Percentiles rank a stretch among this genome's conserved stretches.
Conservation (phyloP, 225 moss, liverwort and hornwort genomes). For the Antitrichia curtipendula region DNA sequence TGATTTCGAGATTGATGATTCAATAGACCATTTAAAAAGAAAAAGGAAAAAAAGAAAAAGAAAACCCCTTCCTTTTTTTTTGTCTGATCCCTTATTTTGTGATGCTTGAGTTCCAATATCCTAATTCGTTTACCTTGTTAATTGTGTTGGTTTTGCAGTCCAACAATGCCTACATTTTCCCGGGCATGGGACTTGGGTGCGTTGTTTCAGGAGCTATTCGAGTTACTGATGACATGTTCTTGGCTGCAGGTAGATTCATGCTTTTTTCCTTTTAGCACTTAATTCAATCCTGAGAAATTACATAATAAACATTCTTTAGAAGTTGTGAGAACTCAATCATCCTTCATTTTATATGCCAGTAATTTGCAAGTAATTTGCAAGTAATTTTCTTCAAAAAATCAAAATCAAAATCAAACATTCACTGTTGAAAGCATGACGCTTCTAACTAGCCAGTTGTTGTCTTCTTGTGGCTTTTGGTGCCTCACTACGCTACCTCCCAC, state of each 20-base stretch:
- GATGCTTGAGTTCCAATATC: background rate
- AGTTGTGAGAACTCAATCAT: background rate
- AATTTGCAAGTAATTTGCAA: background rate
- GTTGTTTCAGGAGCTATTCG: conserved; percentile 6
- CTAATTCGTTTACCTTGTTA: background rate
- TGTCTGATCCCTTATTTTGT: background rate
- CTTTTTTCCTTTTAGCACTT: background rate
- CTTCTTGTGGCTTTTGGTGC: background rate
- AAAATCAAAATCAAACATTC: background rate
- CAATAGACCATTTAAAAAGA: background rate
- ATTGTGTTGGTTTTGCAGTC: conserved; percentile 18
- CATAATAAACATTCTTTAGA: too few relatives aligned
- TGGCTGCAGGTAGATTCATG: conserved; percentile 36
- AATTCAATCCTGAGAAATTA: background rate
- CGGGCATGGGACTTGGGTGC: conserved; percentile 60
- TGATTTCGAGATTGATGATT: background rate
- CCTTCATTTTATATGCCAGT: background rate
- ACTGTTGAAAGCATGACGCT: background rate
- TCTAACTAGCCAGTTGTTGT: too few relatives aligned
- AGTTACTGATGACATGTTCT: conserved; percentile 48
- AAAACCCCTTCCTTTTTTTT: too few relatives aligned
- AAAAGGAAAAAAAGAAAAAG: background rate
- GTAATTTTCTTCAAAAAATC: background rate
- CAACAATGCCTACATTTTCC: conserved; percentile 72
- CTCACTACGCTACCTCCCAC: too few relatives aligned